Conservation (phyloP, 495 filamentous ascomycete genomes). For the Penicillium subrubescens region DNA sequence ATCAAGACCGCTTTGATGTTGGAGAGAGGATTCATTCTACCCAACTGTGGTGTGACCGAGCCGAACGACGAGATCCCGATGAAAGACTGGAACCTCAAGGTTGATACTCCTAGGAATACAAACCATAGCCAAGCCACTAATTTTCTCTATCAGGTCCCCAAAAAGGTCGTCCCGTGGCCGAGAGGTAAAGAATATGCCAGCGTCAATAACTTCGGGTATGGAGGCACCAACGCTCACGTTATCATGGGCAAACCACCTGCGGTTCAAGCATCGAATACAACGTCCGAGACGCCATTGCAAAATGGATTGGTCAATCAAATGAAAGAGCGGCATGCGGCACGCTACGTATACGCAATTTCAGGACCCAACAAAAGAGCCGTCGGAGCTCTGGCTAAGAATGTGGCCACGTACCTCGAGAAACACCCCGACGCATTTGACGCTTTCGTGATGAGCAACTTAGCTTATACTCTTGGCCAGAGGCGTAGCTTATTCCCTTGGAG, state of each 20-base stretch:
- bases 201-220: slow-evolving; percentile 36
- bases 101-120: background rate
- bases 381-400: background rate
- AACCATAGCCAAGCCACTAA: background rate
- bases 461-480: slow-evolving; percentile 17
- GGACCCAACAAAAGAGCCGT: slow-evolving; percentile 1
- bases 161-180: slow-evolving; percentile 30
- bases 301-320: background rate
- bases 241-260: slow-evolving; percentile 12
- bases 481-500: slow-evolving; percentile 6
- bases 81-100: slow-evolving; percentile 1
- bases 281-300: slow-evolving; percentile 11
- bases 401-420: background rate
- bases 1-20: slow-evolving; percentile 60
- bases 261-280: background rate
- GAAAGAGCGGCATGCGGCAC: background rate
- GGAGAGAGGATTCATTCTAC: slow-evolving; percentile 50
- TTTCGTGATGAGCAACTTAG: slow-evolving; percentile 11
- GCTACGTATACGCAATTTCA: slow-evolving; percentile 1
- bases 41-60: slow-evolving; percentile 44
- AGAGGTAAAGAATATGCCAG: slow-evolving; percentile 28
- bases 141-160: slow-evolving; percentile 20
- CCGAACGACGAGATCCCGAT: slow-evolving; percentile 28
- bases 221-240: slow-evolving; percentile 38
- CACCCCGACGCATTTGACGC: slow-evolving; percentile 11